phyloP scores from a whole-genome alignment of 805 yeast species.

The Helenozyma rhizophorensis region DNA sequence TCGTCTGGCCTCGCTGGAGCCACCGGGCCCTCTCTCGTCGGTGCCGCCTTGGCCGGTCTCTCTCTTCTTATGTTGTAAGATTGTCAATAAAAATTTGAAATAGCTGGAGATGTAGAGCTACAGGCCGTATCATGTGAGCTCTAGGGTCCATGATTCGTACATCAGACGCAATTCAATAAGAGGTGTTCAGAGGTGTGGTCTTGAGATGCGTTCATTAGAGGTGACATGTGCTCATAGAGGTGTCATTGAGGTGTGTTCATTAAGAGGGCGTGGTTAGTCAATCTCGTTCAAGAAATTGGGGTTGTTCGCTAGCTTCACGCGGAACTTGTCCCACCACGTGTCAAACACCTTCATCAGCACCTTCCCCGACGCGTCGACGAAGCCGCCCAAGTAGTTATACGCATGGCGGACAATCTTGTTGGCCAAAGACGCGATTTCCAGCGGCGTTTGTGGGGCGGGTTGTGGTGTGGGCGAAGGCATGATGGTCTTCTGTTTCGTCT shows the following conservation, averaged over 20 bases:
- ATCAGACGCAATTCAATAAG: too few species aligned
- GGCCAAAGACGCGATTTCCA: conserved; percentile 55
- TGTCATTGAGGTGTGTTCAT: too few species aligned
- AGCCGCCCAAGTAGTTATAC: conserved; percentile 86
- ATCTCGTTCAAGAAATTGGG: conserved; percentile 67
- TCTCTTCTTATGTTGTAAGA: conserved; percentile 10
- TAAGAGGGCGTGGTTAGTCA: too few species aligned
- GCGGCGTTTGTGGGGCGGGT: conserved; percentile 20
- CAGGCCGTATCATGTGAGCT: too few species aligned
- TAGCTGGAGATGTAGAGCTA: too few species aligned
- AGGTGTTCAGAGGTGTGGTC: too few species aligned
- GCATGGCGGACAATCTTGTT: conserved; percentile 89
- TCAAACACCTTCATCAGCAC: conserved; percentile 87
- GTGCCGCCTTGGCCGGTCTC: conserved; percentile 12
- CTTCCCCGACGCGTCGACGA: conserved; percentile 71
- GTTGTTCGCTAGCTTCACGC: conserved; percentile 66
- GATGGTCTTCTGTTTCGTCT: conserved; percentile 18
- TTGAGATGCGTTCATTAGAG: too few species aligned
- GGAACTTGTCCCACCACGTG: conserved; percentile 94
- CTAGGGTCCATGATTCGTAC: too few species aligned
- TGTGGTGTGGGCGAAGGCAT: conserved; percentile 13
- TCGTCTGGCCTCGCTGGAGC: conserved; percentile 6
- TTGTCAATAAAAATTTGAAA: background rate
- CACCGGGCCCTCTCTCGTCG: conserved; percentile 7
- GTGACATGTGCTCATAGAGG: too few species aligned